These are phyloP conservation scores for Lycium barbarum DNA, from an alignment of 257 asterid species.

Conservation along the genomic window DNA sequence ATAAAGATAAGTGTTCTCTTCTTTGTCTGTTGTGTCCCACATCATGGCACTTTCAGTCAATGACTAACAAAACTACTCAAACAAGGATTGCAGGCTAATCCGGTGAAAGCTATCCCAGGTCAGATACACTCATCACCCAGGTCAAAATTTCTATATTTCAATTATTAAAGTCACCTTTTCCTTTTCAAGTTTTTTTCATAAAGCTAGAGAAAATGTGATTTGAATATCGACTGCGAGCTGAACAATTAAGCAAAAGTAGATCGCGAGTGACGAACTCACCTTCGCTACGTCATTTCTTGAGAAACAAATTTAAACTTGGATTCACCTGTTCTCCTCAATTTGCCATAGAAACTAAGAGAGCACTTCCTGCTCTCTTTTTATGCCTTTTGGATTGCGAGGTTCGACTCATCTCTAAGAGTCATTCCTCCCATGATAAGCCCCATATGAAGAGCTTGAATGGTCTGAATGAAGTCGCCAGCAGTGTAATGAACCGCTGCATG, in stretches of 20 bases:
- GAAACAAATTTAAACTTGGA: slow-evolving; percentile 25
- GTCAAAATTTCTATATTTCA: too few species aligned
- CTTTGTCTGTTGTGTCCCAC: too few species aligned
- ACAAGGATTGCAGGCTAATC: too few species aligned
- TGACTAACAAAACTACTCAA: too few species aligned
- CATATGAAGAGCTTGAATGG: slow-evolving; percentile 75
- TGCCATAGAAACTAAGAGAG: neutral
- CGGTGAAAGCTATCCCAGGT: too few species aligned
- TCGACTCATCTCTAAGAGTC: slow-evolving; percentile 68
- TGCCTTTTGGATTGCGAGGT: slow-evolving; percentile 40
- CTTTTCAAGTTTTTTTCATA: too few species aligned
- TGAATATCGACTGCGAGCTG: neutral
- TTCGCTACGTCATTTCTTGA: slow-evolving; percentile 62
- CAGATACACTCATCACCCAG: too few species aligned
- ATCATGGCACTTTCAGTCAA: too few species aligned
- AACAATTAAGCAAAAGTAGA: neutral
- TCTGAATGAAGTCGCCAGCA: slow-evolving; percentile 53
- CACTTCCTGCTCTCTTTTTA: slow-evolving; percentile 28
- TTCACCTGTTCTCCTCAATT: neutral
- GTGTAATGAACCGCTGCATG: slow-evolving; percentile 26
- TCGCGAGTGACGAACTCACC: slow-evolving; percentile 71
- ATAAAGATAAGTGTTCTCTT: too few species aligned
- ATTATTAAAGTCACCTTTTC: neutral
- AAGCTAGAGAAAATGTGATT: too few species aligned
- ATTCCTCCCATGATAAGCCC: slow-evolving; percentile 89